phyloP scores from a whole-genome alignment of 768 basidiomycete species.

The Sporobolomyces roseus region DNA sequence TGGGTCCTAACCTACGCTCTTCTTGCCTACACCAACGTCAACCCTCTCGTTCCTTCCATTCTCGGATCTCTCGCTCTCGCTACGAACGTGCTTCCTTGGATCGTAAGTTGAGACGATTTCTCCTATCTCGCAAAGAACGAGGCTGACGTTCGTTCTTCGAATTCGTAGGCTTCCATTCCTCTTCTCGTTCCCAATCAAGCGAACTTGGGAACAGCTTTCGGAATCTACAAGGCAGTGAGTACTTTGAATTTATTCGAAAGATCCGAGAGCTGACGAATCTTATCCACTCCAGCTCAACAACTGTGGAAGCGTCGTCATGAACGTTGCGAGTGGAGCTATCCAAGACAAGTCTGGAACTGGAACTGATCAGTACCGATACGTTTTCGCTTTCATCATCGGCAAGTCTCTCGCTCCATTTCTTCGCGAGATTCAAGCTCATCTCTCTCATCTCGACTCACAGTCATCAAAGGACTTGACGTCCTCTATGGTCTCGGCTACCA shows the following conservation, averaged over 20 bases:
- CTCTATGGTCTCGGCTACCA: conserved; percentile 17
- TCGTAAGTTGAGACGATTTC: neutral
- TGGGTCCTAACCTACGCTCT: conserved; percentile 22
- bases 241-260: no score
- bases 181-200: conserved; percentile 20
- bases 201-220: conserved; percentile 22
- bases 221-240: conserved; percentile 18
- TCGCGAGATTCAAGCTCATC: neutral
- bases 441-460: neutral
- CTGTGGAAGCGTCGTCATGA: conserved; percentile 16
- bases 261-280: no score
- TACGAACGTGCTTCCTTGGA: conserved; percentile 24
- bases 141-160: neutral
- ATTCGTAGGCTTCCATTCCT: conserved; percentile 21
- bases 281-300: no score
- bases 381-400: conserved; percentile 26
- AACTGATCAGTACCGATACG: conserved; percentile 2
- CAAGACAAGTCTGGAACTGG: conserved; percentile 8
- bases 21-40: conserved; percentile 17
- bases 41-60: conserved; percentile 17
- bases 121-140: neutral
- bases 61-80: conserved; percentile 26
- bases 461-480: conserved; percentile 24
- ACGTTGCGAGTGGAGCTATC: conserved; percentile 12
- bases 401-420: neutral